Evolutionary conservation across 352 stramenopile genomes (phyloP).

Genomic region (Globisporangium nodosum): DNA sequence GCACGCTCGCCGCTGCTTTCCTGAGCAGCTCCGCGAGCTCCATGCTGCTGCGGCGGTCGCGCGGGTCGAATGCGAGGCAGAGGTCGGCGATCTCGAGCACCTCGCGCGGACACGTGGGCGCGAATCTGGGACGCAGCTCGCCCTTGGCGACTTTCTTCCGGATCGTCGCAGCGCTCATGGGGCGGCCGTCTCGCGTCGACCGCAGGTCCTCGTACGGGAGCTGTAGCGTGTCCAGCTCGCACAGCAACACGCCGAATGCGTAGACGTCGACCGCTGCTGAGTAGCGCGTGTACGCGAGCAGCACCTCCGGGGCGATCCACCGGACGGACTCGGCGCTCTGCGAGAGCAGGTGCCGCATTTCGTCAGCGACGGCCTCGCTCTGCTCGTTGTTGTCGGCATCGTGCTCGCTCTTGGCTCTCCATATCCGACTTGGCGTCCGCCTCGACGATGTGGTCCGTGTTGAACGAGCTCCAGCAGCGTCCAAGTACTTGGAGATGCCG

Average conservation of each 20-base stretch:
- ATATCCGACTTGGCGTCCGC: background rate
- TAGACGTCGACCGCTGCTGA: constrained; percentile 20
- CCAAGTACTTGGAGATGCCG: constrained; percentile 19
- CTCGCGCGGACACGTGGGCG: constrained; percentile 17
- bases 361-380: constrained; percentile 11
- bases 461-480: background rate
- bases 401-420: background rate
- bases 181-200: constrained; percentile 3
- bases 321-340: constrained; percentile 10
- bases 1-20: constrained; percentile 10
- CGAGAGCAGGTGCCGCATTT: constrained; percentile 16
- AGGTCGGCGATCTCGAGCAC: constrained; percentile 21
- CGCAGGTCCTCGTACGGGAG: constrained; percentile 14
- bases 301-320: constrained; percentile 19
- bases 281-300: constrained; percentile 17
- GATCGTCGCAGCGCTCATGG: constrained; percentile 17
- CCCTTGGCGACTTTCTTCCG: constrained; percentile 24
- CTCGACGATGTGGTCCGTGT: background rate
- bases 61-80: constrained; percentile 30
- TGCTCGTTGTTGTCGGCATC: background rate
- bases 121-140: constrained; percentile 24
- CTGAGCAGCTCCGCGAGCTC: constrained; percentile 17
- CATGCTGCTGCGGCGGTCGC: constrained; percentile 20
- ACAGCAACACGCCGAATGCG: constrained; percentile 17
- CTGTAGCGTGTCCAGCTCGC: constrained; percentile 20